A percentile compares a stretch with the other conserved stretches of the same genome.
phyloP scores from a whole-genome alignment of 148 eudicot genomes.

The Fagopyrum homotropicum region DNA sequence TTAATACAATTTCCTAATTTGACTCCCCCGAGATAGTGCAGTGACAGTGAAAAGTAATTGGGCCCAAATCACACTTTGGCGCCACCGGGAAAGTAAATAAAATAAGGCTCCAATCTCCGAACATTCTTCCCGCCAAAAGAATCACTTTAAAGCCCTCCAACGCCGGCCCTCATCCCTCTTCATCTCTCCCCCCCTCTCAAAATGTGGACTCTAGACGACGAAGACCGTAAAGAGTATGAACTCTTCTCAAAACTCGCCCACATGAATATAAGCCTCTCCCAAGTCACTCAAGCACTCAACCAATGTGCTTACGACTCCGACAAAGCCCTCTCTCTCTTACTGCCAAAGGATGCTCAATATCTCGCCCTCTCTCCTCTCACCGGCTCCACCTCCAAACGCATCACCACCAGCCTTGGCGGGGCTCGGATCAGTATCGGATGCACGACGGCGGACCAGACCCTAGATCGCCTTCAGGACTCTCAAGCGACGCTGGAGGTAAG shows the following conservation, averaged over 20 bases:
- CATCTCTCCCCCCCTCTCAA: background rate
- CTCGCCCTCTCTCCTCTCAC: background rate
- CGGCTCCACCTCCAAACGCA: constrained; percentile 14
- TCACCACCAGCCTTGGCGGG: constrained; percentile 42
- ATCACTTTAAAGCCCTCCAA: background rate
- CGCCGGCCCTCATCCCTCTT: background rate
- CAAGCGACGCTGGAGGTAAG: background rate
- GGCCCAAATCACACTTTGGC: constrained; percentile 4
- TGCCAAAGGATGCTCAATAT: constrained; percentile 12
- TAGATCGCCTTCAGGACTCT: constrained; percentile 2
- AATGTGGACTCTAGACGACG: background rate
- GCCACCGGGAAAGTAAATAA: background rate
- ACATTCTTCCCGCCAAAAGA: constrained; percentile 8
- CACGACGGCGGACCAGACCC: constrained; percentile 9
- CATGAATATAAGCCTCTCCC: background rate
- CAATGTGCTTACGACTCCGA: constrained; percentile 16
- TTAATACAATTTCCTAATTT: too few species aligned
- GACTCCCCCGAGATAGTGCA: too few species aligned
- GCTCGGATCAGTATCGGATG: constrained; percentile 26
- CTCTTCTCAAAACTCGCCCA: constrained; percentile 1
- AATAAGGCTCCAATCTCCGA: background rate
- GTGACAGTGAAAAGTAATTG: too few species aligned
- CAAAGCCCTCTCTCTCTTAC: constrained; percentile 22
- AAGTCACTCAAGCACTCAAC: constrained; percentile 13
- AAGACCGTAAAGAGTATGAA: background rate